Evolutionary conservation across 73 alveolate species (phyloP).

Genomic region (Effrenium voratum): DNA sequence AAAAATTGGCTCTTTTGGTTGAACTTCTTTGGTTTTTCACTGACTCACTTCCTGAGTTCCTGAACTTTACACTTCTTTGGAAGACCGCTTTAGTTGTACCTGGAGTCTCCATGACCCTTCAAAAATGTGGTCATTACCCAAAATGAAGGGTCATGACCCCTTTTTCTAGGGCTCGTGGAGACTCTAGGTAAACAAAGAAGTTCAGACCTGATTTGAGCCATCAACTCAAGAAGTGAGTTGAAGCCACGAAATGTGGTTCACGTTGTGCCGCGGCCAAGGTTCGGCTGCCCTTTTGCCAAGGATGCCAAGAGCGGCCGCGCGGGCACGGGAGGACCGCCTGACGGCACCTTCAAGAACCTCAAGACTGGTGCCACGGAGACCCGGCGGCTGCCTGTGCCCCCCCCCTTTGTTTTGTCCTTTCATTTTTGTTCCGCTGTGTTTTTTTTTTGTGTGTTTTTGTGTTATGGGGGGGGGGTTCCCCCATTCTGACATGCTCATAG

Average conservation of each 20-base stretch:
- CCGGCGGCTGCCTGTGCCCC: too few species aligned
- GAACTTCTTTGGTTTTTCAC: background rate
- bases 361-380: conserved; percentile 57
- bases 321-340: conserved; percentile 89
- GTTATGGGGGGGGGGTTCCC: background rate
- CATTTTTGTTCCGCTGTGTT: background rate
- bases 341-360: conserved; percentile 76
- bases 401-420: too few species aligned
- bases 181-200: background rate
- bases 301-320: conserved; percentile 41
- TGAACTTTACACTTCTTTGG: background rate
- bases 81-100: background rate
- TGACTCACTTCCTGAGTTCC: background rate
- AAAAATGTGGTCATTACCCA: background rate
- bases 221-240: background rate
- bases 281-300: conserved; percentile 82
- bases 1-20: too few species aligned
- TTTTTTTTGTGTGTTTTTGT: background rate
- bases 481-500: background rate
- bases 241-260: background rate
- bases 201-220: background rate
- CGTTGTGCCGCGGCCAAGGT: conserved; percentile 24
- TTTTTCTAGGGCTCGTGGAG: background rate
- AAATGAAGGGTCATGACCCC: background rate
- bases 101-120: background rate